Evolutionary conservation across 257 asterid species (phyloP), one percentile per base, ranked within the genome.

Genomic region (Verbascum thapsus): DNA sequence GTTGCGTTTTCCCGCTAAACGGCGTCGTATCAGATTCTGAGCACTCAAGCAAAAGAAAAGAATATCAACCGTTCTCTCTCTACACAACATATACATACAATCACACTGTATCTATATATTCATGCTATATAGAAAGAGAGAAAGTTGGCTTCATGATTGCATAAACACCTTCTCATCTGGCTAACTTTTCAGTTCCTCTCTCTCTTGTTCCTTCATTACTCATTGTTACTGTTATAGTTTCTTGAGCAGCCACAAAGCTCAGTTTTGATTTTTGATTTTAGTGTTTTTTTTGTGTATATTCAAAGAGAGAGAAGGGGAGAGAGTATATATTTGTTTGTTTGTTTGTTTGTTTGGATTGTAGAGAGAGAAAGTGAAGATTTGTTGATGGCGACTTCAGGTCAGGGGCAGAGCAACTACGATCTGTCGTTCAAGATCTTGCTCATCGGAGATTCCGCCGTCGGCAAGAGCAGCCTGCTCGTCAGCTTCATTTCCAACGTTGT

Each of bases 401-500:
- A 78, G 63, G 83, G 87, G 64, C 81, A 72, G 77, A 69, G 83
- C 82, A 75, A 69, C 80, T 88, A 80, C 74, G 98, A 91, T 88
- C 87, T 88, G 74, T 91, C 96, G 19, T 91, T 86, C 64, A 91
- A 91, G 87, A 87, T 91, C 89, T 66, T 88, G 77, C 76, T 91
- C 76, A 83, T 91, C 77, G 98, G 98, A 66, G 98, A 92, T 55
- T 89, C 98, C 6, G 95, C 91, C 53, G 98, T 89, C 62, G 98
- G 98, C 69, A 92, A 92, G 74, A 92, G 98, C 76, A 89, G 97
- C 63, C 83, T 92, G 47, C 95, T 92, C 53, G 89, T 92, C 64
- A 80, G 81, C 65, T 89, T 92, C 81, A 89, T 88, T 63, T 87
- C 97, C n/a, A 83, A 77, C 70, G 69, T 76, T 1, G 82, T 78